phyloP scores from a whole-genome alignment of 768 basidiomycete species.

The Termitomyces sp. region DNA sequence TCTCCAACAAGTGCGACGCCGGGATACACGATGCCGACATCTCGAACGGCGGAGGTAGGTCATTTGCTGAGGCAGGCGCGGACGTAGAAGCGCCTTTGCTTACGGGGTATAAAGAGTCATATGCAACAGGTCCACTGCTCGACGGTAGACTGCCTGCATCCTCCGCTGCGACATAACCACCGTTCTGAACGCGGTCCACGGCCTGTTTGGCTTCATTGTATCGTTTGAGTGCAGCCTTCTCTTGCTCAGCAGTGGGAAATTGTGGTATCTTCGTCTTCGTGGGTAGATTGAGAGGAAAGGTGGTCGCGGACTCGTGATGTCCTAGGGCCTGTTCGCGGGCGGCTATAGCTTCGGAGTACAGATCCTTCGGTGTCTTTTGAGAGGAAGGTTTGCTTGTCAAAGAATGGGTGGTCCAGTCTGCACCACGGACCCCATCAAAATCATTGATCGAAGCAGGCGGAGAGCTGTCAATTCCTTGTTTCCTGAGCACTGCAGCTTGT shows the following conservation, averaged over 20 bases:
- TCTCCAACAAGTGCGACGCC: slow-evolving; percentile 48
- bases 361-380: slow-evolving; percentile 7
- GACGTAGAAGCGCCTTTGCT: slow-evolving; percentile 22
- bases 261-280: slow-evolving; percentile 28
- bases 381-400: slow-evolving; percentile 11
- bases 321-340: slow-evolving; percentile 20
- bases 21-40: slow-evolving; percentile 29
- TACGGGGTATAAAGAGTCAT: slow-evolving; percentile 55
- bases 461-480: slow-evolving; percentile 36
- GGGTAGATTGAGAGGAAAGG: slow-evolving; percentile 10
- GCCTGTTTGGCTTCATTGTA: slow-evolving; percentile 71
- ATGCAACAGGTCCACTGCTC: slow-evolving; percentile 43
- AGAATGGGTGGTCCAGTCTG: slow-evolving; percentile 7
- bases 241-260: slow-evolving; percentile 62
- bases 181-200: slow-evolving; percentile 53
- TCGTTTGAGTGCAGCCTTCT: slow-evolving; percentile 63
- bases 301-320: slow-evolving; percentile 4
- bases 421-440: slow-evolving; percentile 11
- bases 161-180: slow-evolving; percentile 15
- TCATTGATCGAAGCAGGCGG: slow-evolving; percentile 20
- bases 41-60: slow-evolving; percentile 53
- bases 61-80: slow-evolving; percentile 16
- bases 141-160: slow-evolving; percentile 11
- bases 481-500: slow-evolving; percentile 51
- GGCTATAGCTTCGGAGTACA: slow-evolving; percentile 25